phyloP scores from a whole-genome alignment of 257 asterid genomes.

The Verbascum thapsus region DNA sequence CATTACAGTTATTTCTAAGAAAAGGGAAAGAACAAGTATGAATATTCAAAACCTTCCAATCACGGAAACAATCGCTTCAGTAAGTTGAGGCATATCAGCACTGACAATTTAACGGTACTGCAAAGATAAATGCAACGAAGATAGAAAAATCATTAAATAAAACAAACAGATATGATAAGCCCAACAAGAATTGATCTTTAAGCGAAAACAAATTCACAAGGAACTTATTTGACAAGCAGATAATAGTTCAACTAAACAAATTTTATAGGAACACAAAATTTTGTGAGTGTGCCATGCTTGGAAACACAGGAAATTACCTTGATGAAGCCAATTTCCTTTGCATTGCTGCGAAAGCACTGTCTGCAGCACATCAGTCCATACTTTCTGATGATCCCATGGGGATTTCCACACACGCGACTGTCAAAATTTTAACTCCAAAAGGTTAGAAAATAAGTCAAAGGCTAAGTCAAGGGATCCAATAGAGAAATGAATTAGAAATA shows the following conservation, averaged over 20 bases:
- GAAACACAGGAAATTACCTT: slow-evolving; percentile 27
- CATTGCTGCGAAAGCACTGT: slow-evolving; percentile 47
- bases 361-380: slow-evolving; percentile 49
- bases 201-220: too few species aligned
- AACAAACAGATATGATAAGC: not conserved
- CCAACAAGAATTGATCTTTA: too few species aligned
- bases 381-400: slow-evolving; percentile 41
- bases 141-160: not conserved
- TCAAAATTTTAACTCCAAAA: not conserved
- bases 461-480: too few species aligned
- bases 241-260: too few species aligned
- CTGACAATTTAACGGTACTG: slow-evolving; percentile 39
- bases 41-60: slow-evolving; percentile 21
- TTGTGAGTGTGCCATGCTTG: not conserved
- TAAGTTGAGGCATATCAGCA: not conserved
- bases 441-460: too few species aligned
- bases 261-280: not conserved
- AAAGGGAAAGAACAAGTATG: slow-evolving; percentile 2
- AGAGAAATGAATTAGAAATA: not conserved
- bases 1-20: slow-evolving; percentile 27
- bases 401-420: slow-evolving; percentile 46
- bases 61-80: not conserved
- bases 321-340: slow-evolving; percentile 47
- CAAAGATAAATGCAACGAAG: slow-evolving; percentile 19
- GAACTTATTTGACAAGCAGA: too few species aligned